Conservation (phyloP, 768 basidiomycete species). For the Suillus plorans region DNA sequence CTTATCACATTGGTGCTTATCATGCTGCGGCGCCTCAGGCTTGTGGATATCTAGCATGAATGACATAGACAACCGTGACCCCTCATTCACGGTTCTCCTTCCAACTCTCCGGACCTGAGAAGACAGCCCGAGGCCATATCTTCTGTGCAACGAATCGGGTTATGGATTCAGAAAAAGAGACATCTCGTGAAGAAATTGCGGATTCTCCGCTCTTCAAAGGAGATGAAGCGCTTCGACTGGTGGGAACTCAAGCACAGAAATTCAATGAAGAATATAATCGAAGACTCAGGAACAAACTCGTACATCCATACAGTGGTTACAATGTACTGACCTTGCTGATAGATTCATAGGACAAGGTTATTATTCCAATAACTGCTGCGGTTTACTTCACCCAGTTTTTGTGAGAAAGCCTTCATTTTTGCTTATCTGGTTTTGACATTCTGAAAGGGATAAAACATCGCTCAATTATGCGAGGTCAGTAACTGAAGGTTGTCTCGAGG, state of each 20-base stretch:
- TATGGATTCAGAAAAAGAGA: conserved; percentile 1
- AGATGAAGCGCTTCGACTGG: conserved; percentile 62
- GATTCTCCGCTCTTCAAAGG: conserved; percentile 25
- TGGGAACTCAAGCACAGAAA: conserved; percentile 47
- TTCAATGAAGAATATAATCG: conserved; percentile 63
- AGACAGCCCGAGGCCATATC: neutral
- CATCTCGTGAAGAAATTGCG: neutral
- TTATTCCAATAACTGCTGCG: conserved; percentile 38
- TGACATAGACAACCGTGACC: neutral
- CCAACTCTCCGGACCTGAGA: neutral
- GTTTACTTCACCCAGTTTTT: conserved; percentile 44
- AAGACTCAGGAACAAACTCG: conserved; percentile 55
- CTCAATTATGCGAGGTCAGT: conserved; percentile 40
- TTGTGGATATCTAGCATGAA: neutral
- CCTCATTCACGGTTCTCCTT: neutral
- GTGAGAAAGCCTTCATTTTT: conserved; percentile 2
- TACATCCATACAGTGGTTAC: conserved; percentile 25
- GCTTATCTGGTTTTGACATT: neutral
- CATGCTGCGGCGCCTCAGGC: neutral
- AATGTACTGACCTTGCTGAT: neutral
- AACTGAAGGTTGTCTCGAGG: neutral
- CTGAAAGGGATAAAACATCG: conserved; percentile 39
- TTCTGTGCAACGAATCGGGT: neutral
- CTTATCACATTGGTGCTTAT: neutral
- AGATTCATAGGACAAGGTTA: conserved; percentile 31